Base-by-base conservation (phyloP, 495 filamentous ascomycete genomes). In the Hapsidospora chrysogenum region DNA sequence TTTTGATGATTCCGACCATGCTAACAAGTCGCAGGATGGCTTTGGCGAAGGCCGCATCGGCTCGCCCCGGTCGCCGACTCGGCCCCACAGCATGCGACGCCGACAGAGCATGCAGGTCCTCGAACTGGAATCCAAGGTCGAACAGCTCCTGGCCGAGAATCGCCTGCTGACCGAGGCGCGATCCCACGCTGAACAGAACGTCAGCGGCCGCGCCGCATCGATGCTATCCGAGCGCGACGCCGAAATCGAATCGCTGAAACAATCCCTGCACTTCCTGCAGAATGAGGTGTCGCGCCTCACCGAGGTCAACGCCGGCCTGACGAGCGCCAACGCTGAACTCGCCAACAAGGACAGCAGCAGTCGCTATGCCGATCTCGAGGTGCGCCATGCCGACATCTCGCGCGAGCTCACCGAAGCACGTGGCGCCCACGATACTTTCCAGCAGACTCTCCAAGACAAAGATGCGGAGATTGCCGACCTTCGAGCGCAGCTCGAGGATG, bases 31-130 rank as follows among this genome's bases (percentile, higher is more conserved):
- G 37, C 56, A 93, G 85, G 85, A 94, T 72, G 87, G 81, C 57
- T 92, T 74, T 66, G 89, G 92, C 56, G 86, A 93, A 55, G 83
- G 80, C 57, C 84, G 73, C 49, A 81, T 76, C 44, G 64, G 66
- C 48, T 92, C 84, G 49, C 85, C 87, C 46, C 77, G 76, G 51
- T 96, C 92, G 45, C 89, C 89, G 34, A 92, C 85, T 44, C 80
- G 92, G 54, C 87, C 87, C 52, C 85, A 86, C 54, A 95, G 84
- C 66, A 78, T 92, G 65, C 85, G 86, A 41, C 83, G 84, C 50
- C 80, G 85, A 41, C 89, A 89, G 56, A 95, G 85, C 65, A 82
- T 94, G 78, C 89, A 95, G 58, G 74, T 96, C 33, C 67, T 92
- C 30, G 85, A 96, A 37, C 71, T 96, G 48, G 68, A 72, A 47